Percentiles rank a stretch among this genome's conserved stretches.
These are phyloP conservation scores for Ceratobasidium sp. DNA, from an alignment of 1,284 basidiomycete genomes.

Conservation along the genomic window DNA sequence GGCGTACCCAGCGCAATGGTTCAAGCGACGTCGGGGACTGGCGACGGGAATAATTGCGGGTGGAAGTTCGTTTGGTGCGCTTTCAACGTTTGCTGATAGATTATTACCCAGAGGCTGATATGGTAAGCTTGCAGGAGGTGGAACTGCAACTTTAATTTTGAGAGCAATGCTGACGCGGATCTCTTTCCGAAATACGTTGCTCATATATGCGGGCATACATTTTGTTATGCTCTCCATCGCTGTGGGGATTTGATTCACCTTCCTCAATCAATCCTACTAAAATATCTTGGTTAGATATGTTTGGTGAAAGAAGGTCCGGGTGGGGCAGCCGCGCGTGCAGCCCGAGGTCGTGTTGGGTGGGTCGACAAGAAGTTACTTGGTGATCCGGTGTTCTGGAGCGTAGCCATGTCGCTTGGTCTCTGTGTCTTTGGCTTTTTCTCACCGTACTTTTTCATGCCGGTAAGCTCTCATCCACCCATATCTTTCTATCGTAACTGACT, in stretches of 20 bases:
- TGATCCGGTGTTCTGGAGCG: conserved; percentile 50
- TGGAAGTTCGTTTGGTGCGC: conserved; percentile 52
- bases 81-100: neutral
- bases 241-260: neutral
- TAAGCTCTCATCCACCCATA: conserved; percentile 35
- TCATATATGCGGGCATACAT: conserved; percentile 51
- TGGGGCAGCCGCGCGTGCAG: conserved; percentile 18
- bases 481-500: conserved; percentile 46
- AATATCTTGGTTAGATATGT: conserved; percentile 24
- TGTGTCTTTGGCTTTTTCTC: conserved; percentile 47
- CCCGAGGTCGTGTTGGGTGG: conserved; percentile 40
- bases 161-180: conserved; percentile 50
- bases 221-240: conserved; percentile 48
- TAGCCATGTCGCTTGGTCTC: conserved; percentile 45
- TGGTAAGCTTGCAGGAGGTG: conserved; percentile 50
- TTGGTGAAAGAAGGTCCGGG: conserved; percentile 42
- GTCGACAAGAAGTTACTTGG: conserved; percentile 46
- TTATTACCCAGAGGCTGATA: neutral
- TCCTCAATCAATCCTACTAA: neutral
- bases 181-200: conserved; percentile 49
- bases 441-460: conserved; percentile 47
- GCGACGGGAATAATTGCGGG: conserved; percentile 53
- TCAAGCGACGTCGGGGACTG: conserved; percentile 51
- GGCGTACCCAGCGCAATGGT: conserved; percentile 54
- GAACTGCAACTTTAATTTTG: conserved; percentile 50